phyloP scores from a whole-genome alignment of 1,284 basidiomycete species.

The Ceratobasidium theobromae region DNA sequence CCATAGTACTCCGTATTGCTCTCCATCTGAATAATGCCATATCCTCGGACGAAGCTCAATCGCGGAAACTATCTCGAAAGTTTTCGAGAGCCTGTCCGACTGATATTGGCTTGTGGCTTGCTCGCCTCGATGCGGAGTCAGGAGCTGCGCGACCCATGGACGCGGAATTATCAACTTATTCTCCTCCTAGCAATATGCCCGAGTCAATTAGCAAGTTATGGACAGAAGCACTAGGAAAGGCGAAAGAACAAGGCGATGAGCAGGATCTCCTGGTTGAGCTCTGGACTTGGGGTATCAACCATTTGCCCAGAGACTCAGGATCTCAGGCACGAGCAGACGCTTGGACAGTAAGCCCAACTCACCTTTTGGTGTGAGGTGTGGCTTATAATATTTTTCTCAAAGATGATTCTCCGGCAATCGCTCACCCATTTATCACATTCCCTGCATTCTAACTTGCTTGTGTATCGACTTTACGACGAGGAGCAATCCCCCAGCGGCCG shows the following conservation, averaged over 20 bases:
- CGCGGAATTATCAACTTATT: constrained; percentile 39
- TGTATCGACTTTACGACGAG: constrained; percentile 13
- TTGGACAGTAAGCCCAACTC: constrained; percentile 20
- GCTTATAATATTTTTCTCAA: constrained; percentile 33
- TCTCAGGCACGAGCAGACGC: constrained; percentile 46
- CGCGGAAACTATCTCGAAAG: constrained; percentile 49
- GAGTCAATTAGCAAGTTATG: constrained; percentile 23
- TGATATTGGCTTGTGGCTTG: constrained; percentile 54
- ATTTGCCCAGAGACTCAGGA: constrained; percentile 36
- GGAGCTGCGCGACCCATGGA: constrained; percentile 40
- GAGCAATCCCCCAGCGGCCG: not conserved
- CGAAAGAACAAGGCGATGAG: constrained; percentile 25
- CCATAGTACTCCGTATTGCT: constrained; percentile 53
- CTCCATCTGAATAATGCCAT: constrained; percentile 38
- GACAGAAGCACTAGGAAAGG: constrained; percentile 30
- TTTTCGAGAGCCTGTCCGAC: constrained; percentile 46
- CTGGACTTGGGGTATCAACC: constrained; percentile 37
- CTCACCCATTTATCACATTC: constrained; percentile 42
- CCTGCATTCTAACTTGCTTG: constrained; percentile 30
- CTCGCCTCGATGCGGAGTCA: constrained; percentile 52
- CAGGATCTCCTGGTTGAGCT: constrained; percentile 28
- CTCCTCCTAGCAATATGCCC: constrained; percentile 50
- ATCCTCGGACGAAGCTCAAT: constrained; percentile 44
- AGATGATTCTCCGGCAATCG: constrained; percentile 55
- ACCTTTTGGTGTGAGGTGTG: constrained; percentile 7